Evolutionary conservation across 805 yeast species (phyloP).

Genomic region (Yamadazyma paraphyllophila): DNA sequence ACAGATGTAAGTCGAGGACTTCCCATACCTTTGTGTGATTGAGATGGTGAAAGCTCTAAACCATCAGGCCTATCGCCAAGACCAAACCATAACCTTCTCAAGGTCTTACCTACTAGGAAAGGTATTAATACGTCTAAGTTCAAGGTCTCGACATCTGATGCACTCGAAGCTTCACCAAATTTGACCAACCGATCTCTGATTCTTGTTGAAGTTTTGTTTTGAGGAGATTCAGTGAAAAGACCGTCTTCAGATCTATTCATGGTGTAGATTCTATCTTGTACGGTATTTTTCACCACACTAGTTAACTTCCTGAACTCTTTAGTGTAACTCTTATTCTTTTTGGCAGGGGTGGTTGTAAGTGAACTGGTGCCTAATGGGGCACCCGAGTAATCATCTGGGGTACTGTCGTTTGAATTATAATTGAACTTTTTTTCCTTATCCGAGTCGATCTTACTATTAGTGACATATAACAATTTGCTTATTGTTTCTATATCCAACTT

Average conservation of each 20-base stretch:
- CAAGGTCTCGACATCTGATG: conserved; percentile 40
- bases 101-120: conserved; percentile 32
- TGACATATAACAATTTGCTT: conserved; percentile 31
- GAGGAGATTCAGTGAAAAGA: conserved; percentile 11
- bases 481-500: conserved; percentile 58
- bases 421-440: conserved; percentile 12
- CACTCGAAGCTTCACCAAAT: conserved; percentile 32
- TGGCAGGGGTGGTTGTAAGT: conserved; percentile 10
- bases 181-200: conserved; percentile 34
- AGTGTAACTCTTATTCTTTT: conserved; percentile 34
- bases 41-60: neutral
- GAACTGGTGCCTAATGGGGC: neutral
- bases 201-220: conserved; percentile 16
- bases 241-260: conserved; percentile 19
- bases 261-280: conserved; percentile 53
- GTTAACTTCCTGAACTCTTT: conserved; percentile 50
- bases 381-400: neutral
- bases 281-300: conserved; percentile 68
- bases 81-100: conserved; percentile 35
- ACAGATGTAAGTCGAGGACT: conserved; percentile 1
- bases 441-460: conserved; percentile 25
- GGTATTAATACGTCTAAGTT: conserved; percentile 36
- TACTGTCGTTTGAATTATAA: neutral
- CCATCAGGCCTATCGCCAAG: conserved; percentile 6
- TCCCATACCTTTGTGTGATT: too few relatives aligned